These are phyloP conservation scores for Aspergillus quadrilineatus DNA, from an alignment of 2,329 filamentous ascomycete species.

Conservation along the genomic window DNA sequence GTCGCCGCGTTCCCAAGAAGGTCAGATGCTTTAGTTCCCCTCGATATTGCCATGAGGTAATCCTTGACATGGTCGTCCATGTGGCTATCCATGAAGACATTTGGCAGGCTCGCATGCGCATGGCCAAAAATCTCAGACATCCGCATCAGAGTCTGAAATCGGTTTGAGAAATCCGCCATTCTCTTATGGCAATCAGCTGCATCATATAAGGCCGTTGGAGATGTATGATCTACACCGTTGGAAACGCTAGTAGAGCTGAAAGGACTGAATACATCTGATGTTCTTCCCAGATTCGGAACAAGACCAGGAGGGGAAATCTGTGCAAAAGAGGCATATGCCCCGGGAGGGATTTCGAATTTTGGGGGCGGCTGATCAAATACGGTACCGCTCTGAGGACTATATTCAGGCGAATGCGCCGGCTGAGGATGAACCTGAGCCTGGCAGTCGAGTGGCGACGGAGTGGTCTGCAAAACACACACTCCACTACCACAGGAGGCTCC, in stretches of 20 bases:
- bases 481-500: not conserved
- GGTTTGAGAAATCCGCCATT: slow-evolving; percentile 11
- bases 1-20: slow-evolving; percentile 26
- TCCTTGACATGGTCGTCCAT: slow-evolving; percentile 19
- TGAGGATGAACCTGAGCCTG: not conserved
- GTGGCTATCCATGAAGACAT: slow-evolving; percentile 17
- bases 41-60: slow-evolving; percentile 22
- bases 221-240: not conserved
- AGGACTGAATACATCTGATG: slow-evolving; percentile 1
- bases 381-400: not conserved
- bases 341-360: slow-evolving; percentile 8
- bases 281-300: not conserved
- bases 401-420: not conserved
- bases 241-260: not conserved
- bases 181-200: slow-evolving; percentile 1
- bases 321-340: not conserved
- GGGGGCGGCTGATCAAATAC: slow-evolving; percentile 20
- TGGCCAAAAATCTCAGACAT: slow-evolving; percentile 19
- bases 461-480: not conserved
- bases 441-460: slow-evolving; percentile 7
- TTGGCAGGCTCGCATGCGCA: slow-evolving; percentile 18
- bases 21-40: slow-evolving; percentile 14
- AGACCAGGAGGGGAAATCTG: not conserved
- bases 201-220: not conserved
- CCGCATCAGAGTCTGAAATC: slow-evolving; percentile 20